phyloP scores from a whole-genome alignment of 352 stramenopile species.

The Globisporangium sylvaticum region DNA sequence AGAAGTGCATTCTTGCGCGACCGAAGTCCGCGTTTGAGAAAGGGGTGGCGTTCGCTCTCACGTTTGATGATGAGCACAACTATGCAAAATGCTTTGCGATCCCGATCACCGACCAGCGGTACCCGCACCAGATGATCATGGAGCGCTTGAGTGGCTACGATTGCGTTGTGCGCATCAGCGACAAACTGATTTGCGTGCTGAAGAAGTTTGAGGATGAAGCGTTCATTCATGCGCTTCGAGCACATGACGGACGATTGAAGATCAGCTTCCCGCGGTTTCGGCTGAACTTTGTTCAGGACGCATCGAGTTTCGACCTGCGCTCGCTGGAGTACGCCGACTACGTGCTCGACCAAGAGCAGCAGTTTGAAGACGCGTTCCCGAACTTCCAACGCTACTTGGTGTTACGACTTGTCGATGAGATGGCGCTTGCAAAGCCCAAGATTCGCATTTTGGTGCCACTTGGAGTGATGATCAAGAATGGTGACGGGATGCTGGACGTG shows the following conservation, averaged over 20 bases:
- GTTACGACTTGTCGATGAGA: conserved; percentile 12
- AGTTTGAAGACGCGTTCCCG: conserved; percentile 33
- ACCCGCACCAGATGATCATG: conserved; percentile 17
- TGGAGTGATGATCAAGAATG: conserved; percentile 20
- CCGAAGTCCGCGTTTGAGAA: conserved; percentile 10
- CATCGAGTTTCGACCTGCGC: conserved; percentile 7
- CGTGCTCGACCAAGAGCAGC: conserved; percentile 25
- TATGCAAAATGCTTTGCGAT: conserved; percentile 32
- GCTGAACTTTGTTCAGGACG: conserved; percentile 28
- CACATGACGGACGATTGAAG: conserved; percentile 17
- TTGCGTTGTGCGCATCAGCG: not conserved
- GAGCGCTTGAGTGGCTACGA: not conserved
- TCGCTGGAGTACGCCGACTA: conserved; percentile 38
- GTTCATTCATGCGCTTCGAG: conserved; percentile 29
- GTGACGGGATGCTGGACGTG: conserved; percentile 18
- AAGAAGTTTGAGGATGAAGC: conserved; percentile 25
- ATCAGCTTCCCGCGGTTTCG: conserved; percentile 41
- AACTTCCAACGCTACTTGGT: conserved; percentile 37
- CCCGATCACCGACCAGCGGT: conserved; percentile 18
- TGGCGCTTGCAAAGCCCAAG: conserved; percentile 15
- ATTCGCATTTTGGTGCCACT: conserved; percentile 31
- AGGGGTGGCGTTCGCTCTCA: not conserved
- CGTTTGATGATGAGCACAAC: not conserved
- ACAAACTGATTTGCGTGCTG: not conserved
- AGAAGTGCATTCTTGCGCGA: conserved; percentile 34